Percentiles rank a stretch among this genome's conserved stretches.
Conservation (phyloP, 176 grass and related monocot genomes). For the Triticum aestivum region IWGSC_CS_RefSeq_v2.1 NC_057814.1:25681621-25682120, state of each 20-base stretch:
- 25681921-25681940: too few relatives aligned
- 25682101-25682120: too few relatives aligned
- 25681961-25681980: background rate
- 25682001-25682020: background rate
- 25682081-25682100: too few relatives aligned
- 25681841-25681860: too few relatives aligned
- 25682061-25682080: background rate
- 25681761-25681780: background rate
- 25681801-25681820: too few relatives aligned
- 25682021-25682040: background rate
- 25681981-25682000: background rate
- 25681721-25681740: background rate
- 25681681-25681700: background rate
- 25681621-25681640: too few relatives aligned
- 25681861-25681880: too few relatives aligned
- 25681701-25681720: background rate
- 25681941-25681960: background rate
- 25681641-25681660: background rate
- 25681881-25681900: too few relatives aligned
- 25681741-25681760: background rate
- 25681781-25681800: too few relatives aligned
- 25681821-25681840: too few relatives aligned
- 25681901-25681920: too few relatives aligned
- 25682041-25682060: too few relatives aligned
- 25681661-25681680: background rate